Conservation (phyloP, 305 asterid species). For the Fraxinus dipetala region DNA sequence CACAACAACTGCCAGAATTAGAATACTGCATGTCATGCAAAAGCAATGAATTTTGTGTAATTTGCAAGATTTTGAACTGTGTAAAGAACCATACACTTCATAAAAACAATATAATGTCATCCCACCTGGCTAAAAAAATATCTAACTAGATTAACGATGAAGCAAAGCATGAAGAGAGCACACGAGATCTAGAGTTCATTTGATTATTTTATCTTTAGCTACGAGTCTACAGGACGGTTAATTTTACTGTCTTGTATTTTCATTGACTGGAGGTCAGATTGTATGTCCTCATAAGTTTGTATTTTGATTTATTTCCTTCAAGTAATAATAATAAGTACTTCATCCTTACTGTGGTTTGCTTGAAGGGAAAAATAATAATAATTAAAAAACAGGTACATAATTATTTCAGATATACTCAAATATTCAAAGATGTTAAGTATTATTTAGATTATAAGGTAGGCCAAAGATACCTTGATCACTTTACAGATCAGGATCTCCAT, state of each 20-base stretch:
- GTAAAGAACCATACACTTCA: not conserved
- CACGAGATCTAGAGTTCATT: not conserved
- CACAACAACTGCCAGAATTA: constrained; percentile 21
- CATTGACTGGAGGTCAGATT: not conserved
- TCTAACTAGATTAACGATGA: not conserved
- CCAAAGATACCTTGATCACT: constrained; percentile 44
- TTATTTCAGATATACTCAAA: not conserved
- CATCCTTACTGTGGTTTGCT: not conserved
- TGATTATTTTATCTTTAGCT: not conserved
- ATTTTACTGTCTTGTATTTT: not conserved
- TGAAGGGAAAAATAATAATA: not conserved
- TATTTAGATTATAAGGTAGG: not conserved
- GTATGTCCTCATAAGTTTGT: not conserved
- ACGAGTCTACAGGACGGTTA: not conserved
- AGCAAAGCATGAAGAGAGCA: not conserved
- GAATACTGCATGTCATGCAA: not conserved
- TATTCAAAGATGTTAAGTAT: not conserved
- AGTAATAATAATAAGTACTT: not conserved
- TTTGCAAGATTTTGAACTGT: not conserved
- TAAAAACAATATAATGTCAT: not conserved
- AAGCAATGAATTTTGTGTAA: not conserved
- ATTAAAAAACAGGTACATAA: not conserved
- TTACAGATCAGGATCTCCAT: constrained; percentile 48
- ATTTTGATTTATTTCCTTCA: not conserved
- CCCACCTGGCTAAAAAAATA: not conserved